These are phyloP conservation scores for Diaporthe destruens DNA, from an alignment of 2,329 filamentous ascomycete genomes.

Conservation along the genomic window DNA sequence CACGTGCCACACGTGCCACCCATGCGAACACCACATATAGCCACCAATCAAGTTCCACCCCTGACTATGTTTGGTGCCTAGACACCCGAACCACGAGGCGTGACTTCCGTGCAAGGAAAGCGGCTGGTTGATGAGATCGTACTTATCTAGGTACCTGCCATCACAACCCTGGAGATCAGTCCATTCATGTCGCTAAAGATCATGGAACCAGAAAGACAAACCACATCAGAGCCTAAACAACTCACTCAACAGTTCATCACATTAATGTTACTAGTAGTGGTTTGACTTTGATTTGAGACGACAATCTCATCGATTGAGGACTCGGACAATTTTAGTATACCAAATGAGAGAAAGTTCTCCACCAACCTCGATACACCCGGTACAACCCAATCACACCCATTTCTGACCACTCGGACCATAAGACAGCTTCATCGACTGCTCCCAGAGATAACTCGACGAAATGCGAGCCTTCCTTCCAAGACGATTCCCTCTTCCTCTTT, in stretches of 20 bases:
- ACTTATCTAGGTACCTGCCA: too few relatives aligned
- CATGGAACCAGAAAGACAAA: not conserved
- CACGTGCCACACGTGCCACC: not conserved
- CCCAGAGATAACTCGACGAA: not conserved
- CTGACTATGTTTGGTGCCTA: not conserved
- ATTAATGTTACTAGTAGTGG: not conserved
- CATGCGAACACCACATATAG: too few relatives aligned
- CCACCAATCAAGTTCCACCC: not conserved
- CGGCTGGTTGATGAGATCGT: not conserved
- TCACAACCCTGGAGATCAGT: not conserved
- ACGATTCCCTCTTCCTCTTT: not conserved
- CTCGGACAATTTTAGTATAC: not conserved
- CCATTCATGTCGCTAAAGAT: not conserved
- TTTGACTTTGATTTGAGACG: not conserved
- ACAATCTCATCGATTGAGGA: not conserved
- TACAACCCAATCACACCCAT: not conserved
- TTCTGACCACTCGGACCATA: not conserved
- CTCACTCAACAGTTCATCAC: not conserved
- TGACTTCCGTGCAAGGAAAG: not conserved
- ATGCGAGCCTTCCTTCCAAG: not conserved
- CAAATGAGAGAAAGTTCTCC: not conserved
- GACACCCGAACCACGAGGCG: not conserved
- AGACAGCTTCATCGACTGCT: not conserved
- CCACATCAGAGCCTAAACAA: not conserved
- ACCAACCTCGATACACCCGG: not conserved